Evolutionary conservation across 2,329 filamentous ascomycete genomes (phyloP).

Genomic region (Xylaria sp.): DNA sequence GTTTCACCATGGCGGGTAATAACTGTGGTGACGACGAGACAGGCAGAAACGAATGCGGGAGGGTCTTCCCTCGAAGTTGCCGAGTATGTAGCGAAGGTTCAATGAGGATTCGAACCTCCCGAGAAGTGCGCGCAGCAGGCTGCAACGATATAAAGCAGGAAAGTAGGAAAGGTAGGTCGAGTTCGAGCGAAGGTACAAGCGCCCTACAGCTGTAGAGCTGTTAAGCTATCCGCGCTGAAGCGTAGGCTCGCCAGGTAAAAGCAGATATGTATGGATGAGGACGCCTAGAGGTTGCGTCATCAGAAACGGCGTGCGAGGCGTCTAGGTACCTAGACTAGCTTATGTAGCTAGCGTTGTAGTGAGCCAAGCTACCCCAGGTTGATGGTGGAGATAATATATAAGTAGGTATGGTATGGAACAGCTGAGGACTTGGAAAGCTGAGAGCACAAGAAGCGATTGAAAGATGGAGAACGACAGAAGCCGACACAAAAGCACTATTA

Average conservation of each 20-base stretch:
- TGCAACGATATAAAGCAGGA: not conserved
- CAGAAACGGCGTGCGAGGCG: slow-evolving; percentile 8
- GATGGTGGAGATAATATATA: not conserved
- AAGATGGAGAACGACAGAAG: not conserved
- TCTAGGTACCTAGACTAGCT: not conserved
- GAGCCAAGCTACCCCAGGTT: slow-evolving; percentile 8
- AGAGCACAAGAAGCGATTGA: not conserved
- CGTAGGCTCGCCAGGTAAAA: not conserved
- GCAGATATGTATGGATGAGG: slow-evolving; percentile 3
- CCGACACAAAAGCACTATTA: not conserved
- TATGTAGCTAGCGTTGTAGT: not conserved
- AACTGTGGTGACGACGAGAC: not conserved
- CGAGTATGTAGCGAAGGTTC: not conserved
- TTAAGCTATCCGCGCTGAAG: not conserved
- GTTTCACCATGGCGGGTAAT: slow-evolving; percentile 54
- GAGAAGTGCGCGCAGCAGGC: not conserved
- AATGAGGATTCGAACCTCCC: not conserved
- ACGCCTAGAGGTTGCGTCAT: slow-evolving; percentile 36
- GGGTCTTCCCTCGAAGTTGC: not conserved
- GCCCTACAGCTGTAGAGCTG: slow-evolving; percentile 5
- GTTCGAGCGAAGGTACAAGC: slow-evolving; percentile 1
- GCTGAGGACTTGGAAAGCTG: not conserved
- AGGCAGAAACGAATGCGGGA: not conserved
- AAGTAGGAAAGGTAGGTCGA: not conserved
- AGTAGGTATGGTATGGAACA: not conserved